A percentile compares a stretch with the other conserved stretches of the same genome.
Evolutionary conservation across 371 early-diverging fungal species (phyloP).

Genomic region (Rhizopus arrhizus): DNA sequence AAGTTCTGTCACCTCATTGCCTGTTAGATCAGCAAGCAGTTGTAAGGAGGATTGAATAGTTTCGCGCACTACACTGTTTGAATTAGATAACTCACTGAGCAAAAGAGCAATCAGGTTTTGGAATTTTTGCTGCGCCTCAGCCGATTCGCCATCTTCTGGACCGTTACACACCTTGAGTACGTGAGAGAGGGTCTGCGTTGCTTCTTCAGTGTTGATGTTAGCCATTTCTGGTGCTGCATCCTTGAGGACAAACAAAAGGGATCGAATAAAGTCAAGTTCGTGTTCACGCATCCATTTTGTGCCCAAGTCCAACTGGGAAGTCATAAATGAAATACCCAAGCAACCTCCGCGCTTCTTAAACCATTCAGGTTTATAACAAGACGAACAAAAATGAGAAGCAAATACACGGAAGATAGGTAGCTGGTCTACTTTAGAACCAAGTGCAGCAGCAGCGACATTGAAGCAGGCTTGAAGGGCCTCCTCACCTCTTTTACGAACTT

Average conservation of each 20-base stretch:
- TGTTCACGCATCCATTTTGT: slow-evolving; percentile 89
- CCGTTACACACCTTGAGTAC: slow-evolving; percentile 84
- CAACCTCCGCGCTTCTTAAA: slow-evolving; percentile 88
- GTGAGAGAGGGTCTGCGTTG: slow-evolving; percentile 74
- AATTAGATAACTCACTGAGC: slow-evolving; percentile 91
- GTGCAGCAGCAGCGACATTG: slow-evolving; percentile 57
- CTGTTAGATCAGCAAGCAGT: slow-evolving; percentile 77
- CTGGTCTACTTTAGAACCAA: slow-evolving; percentile 64
- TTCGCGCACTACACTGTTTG: slow-evolving; percentile 87
- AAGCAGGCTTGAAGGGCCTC: slow-evolving; percentile 66
- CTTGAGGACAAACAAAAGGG: slow-evolving; percentile 92
- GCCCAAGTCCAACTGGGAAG: slow-evolving; percentile 81
- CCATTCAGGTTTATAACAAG: slow-evolving; percentile 87
- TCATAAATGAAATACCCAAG: slow-evolving; percentile 84
- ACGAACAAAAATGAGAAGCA: slow-evolving; percentile 78
- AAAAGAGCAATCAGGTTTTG: slow-evolving; percentile 77
- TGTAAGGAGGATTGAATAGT: slow-evolving; percentile 84
- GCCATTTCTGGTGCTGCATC: slow-evolving; percentile 85
- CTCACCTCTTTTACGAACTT: slow-evolving; percentile 68
- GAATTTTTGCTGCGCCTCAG: slow-evolving; percentile 62
- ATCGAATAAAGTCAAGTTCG: slow-evolving; percentile 90
- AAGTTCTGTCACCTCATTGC: slow-evolving; percentile 80
- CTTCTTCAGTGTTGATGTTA: slow-evolving; percentile 73
- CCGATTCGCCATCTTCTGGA: slow-evolving; percentile 62
- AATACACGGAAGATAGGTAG: slow-evolving; percentile 78